Conservation (phyloP, 192 early-diverging fungal species). For the Backusella liffmaniae region DNA sequence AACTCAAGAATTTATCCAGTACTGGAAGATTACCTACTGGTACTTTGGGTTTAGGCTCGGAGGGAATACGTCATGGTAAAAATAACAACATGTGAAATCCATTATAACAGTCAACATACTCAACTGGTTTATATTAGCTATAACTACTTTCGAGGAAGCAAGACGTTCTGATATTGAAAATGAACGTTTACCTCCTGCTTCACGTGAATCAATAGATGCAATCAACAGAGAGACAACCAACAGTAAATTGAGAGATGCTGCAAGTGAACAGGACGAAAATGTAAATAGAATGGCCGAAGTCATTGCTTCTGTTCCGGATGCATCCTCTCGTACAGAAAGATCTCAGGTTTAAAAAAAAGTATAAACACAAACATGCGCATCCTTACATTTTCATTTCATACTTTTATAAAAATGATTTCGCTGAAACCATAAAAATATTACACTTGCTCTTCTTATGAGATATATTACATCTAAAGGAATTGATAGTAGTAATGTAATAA, state of each 20-base stretch:
- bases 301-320: slow-evolving; percentile 5
- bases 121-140: slow-evolving; percentile 48
- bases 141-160: slow-evolving; percentile 90
- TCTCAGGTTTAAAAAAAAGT: neutral
- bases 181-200: slow-evolving; percentile 83
- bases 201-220: slow-evolving; percentile 44
- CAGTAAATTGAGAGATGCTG: slow-evolving; percentile 23
- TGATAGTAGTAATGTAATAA: no score
- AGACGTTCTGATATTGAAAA: slow-evolving; percentile 88
- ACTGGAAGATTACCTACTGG: slow-evolving; percentile 80
- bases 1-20: slow-evolving; percentile 86
- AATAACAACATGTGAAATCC: neutral
- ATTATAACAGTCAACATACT: no score
- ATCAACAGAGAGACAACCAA: slow-evolving; percentile 12
- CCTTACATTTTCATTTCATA: neutral
- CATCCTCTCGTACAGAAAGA: neutral
- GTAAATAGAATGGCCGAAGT: slow-evolving; percentile 26
- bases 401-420: neutral
- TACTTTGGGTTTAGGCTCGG: slow-evolving; percentile 81
- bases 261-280: slow-evolving; percentile 18
- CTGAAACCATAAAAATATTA: neutral
- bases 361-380: neutral
- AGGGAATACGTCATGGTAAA: slow-evolving; percentile 83
- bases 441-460: neutral
- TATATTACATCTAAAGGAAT: neutral